Conservation (phyloP, 2,329 filamentous ascomycete genomes). For the Sphaerostilbella broomeana region DNA sequence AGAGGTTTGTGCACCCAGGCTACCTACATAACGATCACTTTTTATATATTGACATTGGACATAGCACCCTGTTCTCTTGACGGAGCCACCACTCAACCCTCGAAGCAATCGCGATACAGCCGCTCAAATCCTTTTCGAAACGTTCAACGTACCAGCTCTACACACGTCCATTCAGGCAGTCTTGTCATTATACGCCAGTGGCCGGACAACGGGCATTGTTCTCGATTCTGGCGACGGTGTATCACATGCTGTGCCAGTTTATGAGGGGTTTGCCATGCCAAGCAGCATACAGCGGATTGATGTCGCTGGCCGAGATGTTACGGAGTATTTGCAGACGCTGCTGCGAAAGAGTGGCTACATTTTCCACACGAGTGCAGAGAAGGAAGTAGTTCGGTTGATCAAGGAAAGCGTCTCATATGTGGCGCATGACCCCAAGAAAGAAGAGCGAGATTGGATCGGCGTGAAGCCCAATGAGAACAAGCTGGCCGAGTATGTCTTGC, state of each 20-base stretch:
- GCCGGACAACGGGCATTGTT: slow-evolving; percentile 91
- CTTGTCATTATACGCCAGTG: slow-evolving; percentile 89
- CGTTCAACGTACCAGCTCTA: slow-evolving; percentile 93
- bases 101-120: slow-evolving; percentile 92
- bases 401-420: slow-evolving; percentile 95
- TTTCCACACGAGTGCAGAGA: slow-evolving; percentile 97
- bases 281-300: slow-evolving; percentile 94
- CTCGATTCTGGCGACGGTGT: slow-evolving; percentile 94
- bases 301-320: slow-evolving; percentile 91
- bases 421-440: slow-evolving; percentile 79
- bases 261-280: slow-evolving; percentile 94
- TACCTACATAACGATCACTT: too few species aligned
- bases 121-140: slow-evolving; percentile 96
- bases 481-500: slow-evolving; percentile 78
- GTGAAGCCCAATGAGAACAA: slow-evolving; percentile 72
- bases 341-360: slow-evolving; percentile 88
- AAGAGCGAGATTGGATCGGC: slow-evolving; percentile 92
- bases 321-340: slow-evolving; percentile 86
- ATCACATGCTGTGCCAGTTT: slow-evolving; percentile 94
- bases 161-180: slow-evolving; percentile 98
- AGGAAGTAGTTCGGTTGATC: slow-evolving; percentile 95
- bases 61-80: slow-evolving; percentile 93
- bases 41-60: slow-evolving; percentile 20
- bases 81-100: slow-evolving; percentile 92
- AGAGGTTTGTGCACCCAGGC: slow-evolving; percentile 56